Evolutionary conservation across 1,284 basidiomycete species (phyloP).

Genomic region (Ustilago bromivora): DNA sequence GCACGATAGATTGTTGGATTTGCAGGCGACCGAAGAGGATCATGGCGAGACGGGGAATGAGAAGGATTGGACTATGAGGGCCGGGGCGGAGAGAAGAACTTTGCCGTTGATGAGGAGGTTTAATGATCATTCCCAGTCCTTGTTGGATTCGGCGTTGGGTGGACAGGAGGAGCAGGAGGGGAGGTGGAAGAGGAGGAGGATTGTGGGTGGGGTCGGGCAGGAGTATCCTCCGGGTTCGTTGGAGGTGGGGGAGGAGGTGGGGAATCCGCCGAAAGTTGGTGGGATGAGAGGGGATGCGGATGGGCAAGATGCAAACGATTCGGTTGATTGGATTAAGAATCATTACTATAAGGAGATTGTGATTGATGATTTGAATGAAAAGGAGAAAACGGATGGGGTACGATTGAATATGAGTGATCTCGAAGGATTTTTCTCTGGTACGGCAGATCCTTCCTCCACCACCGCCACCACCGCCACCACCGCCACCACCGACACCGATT

Average conservation of each 20-base stretch:
- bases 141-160: conserved; percentile 75
- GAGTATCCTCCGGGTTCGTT: conserved; percentile 50
- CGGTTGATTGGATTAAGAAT: conserved; percentile 39
- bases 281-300: conserved; percentile 19
- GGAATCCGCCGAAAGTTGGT: conserved; percentile 24
- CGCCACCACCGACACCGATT: background rate
- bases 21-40: conserved; percentile 90
- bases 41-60: conserved; percentile 90
- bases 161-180: conserved; percentile 44
- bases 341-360: conserved; percentile 80
- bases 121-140: conserved; percentile 93
- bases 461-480: too few species aligned
- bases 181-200: conserved; percentile 43
- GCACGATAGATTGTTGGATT: conserved; percentile 83
- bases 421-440: conserved; percentile 34
- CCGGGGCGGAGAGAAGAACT: conserved; percentile 85
- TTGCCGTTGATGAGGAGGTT: conserved; percentile 95
- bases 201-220: conserved; percentile 63
- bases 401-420: conserved; percentile 78
- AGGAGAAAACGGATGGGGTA: conserved; percentile 77
- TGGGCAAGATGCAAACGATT: conserved; percentile 27
- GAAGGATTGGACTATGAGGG: conserved; percentile 93
- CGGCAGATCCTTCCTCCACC: background rate
- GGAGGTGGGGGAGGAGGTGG: conserved; percentile 16
- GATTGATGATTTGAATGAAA: conserved; percentile 84